These are phyloP conservation scores for Wilcoxina mikolae DNA, from an alignment of 495 filamentous ascomycete genomes.

Conservation along the genomic window DNA sequence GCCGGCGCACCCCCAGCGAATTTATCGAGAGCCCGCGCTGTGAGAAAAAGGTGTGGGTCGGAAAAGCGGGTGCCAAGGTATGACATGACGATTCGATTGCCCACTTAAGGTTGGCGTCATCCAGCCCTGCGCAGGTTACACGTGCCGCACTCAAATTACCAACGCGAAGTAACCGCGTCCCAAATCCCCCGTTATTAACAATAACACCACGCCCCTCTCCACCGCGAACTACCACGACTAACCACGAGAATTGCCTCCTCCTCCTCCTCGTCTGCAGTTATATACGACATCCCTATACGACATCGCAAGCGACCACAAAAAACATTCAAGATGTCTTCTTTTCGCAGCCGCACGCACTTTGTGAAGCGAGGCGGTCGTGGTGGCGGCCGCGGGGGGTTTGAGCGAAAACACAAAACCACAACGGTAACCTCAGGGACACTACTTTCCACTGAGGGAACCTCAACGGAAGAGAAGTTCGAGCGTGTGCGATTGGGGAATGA, in stretches of 20 bases:
- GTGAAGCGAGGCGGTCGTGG: constrained; percentile 31
- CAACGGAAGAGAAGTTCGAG: constrained; percentile 66
- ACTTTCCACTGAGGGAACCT: constrained; percentile 65
- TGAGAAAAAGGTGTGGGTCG: too few relatives aligned
- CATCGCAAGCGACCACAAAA: too few relatives aligned
- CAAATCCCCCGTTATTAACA: too few relatives aligned
- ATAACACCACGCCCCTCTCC: neutral
- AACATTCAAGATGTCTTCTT: neutral
- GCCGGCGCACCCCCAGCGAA: too few relatives aligned
- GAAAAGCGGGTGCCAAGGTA: too few relatives aligned
- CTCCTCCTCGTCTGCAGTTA: neutral
- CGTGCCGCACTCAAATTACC: too few relatives aligned
- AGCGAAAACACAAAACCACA: constrained; percentile 35
- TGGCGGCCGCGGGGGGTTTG: constrained; percentile 4
- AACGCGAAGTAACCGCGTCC: too few relatives aligned
- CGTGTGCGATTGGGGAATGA: constrained; percentile 64
- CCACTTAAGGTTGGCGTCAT: too few relatives aligned
- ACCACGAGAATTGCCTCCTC: neutral
- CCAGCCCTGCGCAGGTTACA: too few relatives aligned
- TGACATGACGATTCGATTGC: too few relatives aligned
- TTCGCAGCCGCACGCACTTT: constrained; percentile 7
- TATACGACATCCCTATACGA: too few relatives aligned
- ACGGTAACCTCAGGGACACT: constrained; percentile 66
- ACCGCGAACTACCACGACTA: neutral
- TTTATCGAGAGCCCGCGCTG: too few relatives aligned